phyloP scores from a whole-genome alignment of 2,329 filamentous ascomycete genomes.

The Chrysoporthe cubensis region DNA sequence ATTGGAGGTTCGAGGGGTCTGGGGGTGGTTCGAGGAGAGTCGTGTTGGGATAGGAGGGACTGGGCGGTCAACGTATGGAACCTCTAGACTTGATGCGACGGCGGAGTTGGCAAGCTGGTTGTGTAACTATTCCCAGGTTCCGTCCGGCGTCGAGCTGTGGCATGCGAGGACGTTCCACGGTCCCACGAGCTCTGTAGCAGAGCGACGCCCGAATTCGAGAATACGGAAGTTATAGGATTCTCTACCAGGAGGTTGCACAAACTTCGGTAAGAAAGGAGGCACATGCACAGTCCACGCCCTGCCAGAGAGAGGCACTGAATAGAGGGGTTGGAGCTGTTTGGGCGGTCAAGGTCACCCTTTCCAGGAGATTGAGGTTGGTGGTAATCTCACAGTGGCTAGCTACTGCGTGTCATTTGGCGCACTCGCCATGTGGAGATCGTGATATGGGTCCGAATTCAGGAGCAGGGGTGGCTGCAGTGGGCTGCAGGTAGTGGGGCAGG shows the following conservation, averaged over 20 bases:
- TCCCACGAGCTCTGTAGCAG: background rate
- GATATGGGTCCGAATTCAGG: background rate
- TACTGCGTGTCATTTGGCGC: slow-evolving; percentile 4
- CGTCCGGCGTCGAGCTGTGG: background rate
- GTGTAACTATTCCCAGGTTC: background rate
- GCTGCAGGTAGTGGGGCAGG: slow-evolving; percentile 21
- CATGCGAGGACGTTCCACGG: slow-evolving; percentile 1
- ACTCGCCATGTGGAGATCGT: slow-evolving; percentile 22
- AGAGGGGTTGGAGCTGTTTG: slow-evolving; percentile 11
- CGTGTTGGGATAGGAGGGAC: slow-evolving; percentile 45
- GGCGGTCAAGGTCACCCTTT: slow-evolving; percentile 26
- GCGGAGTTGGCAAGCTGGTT: background rate
- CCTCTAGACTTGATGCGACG: background rate
- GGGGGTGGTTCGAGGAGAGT: slow-evolving; percentile 35
- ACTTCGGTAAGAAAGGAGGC: background rate
- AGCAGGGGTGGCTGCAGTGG: slow-evolving; percentile 24
- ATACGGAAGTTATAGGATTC: background rate
- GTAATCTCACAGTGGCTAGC: slow-evolving; percentile 28
- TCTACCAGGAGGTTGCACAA: slow-evolving; percentile 2
- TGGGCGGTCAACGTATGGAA: background rate
- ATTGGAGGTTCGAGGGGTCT: slow-evolving; percentile 14
- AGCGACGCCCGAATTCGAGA: background rate
- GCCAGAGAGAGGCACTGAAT: too few species aligned
- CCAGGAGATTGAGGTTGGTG: slow-evolving; percentile 27
- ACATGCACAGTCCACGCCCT: slow-evolving; percentile 4